Conservation (phyloP, 768 basidiomycete species). For the Rickenella mellea region DNA sequence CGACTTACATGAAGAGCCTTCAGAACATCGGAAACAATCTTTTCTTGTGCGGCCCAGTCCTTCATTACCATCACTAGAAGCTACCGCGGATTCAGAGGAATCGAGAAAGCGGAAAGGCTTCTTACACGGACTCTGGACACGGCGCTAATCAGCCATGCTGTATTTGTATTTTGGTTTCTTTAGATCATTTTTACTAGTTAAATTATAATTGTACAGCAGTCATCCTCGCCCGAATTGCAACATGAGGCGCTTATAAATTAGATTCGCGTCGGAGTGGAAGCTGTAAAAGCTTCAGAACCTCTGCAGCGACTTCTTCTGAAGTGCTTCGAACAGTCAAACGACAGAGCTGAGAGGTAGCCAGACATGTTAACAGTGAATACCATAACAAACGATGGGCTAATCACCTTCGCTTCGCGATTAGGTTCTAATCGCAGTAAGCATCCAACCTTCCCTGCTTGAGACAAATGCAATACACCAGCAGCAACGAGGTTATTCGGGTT, state of each 20-base stretch:
- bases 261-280: not conserved
- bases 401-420: slow-evolving; percentile 89
- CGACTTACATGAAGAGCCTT: too few species aligned
- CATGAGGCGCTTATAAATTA: not conserved
- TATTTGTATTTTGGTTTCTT: too few species aligned
- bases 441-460: slow-evolving; percentile 88
- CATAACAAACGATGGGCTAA: slow-evolving; percentile 9
- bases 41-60: too few species aligned
- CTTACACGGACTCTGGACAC: slow-evolving; percentile 28
- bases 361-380: not conserved
- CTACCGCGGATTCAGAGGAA: too few species aligned
- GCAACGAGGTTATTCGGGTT: slow-evolving; percentile 90
- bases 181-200: too few species aligned
- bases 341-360: slow-evolving; percentile 71
- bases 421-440: slow-evolving; percentile 91
- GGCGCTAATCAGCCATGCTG: slow-evolving; percentile 24
- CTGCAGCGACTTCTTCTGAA: slow-evolving; percentile 77
- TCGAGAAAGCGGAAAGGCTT: slow-evolving; percentile 28
- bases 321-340: slow-evolving; percentile 92
- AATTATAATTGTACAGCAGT: not conserved
- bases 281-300: slow-evolving; percentile 42
- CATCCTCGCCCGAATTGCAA: not conserved
- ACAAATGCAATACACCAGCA: slow-evolving; percentile 94
- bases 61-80: too few species aligned
- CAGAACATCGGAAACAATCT: too few species aligned